Evolutionary conservation across 2,329 filamentous ascomycete species (phyloP).

Genomic region (Penicillium janthinellum): DNA sequence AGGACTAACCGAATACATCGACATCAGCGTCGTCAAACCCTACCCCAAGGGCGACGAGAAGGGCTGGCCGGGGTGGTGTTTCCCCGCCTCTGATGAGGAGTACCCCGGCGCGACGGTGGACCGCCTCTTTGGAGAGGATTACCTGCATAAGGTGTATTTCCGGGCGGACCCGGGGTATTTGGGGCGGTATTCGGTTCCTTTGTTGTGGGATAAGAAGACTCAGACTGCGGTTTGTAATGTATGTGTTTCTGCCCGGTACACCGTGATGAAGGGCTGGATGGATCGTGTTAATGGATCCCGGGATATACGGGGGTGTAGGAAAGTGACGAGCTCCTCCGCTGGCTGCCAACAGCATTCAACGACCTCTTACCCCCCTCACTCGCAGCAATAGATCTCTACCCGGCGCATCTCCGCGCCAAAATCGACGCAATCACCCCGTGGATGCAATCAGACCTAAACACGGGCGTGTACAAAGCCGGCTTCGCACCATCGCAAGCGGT

Average conservation of each 20-base stretch:
- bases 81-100: slow-evolving; percentile 54
- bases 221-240: slow-evolving; percentile 62
- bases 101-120: slow-evolving; percentile 64
- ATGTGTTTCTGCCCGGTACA: not conserved
- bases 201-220: slow-evolving; percentile 63
- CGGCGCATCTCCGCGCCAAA: slow-evolving; percentile 46
- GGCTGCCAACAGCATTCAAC: slow-evolving; percentile 61
- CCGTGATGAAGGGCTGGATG: no score
- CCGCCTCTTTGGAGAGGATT: slow-evolving; percentile 59
- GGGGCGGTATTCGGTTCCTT: slow-evolving; percentile 62
- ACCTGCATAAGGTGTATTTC: slow-evolving; percentile 65
- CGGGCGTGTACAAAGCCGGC: slow-evolving; percentile 64
- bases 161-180: slow-evolving; percentile 61
- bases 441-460: slow-evolving; percentile 60
- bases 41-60: slow-evolving; percentile 67
- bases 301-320: slow-evolving; percentile 1
- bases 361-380: slow-evolving; percentile 47
- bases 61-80: slow-evolving; percentile 66
- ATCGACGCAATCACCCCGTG: slow-evolving; percentile 59
- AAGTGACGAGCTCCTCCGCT: slow-evolving; percentile 56
- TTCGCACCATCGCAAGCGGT: slow-evolving; percentile 58
- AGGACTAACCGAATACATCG: slow-evolving; percentile 57
- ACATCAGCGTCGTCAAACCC: slow-evolving; percentile 61
- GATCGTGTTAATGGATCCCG: not conserved
- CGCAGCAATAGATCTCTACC: slow-evolving; percentile 56